Conservation (phyloP, 257 asterid species). For the Parsonsia alboflavescens region DNA sequence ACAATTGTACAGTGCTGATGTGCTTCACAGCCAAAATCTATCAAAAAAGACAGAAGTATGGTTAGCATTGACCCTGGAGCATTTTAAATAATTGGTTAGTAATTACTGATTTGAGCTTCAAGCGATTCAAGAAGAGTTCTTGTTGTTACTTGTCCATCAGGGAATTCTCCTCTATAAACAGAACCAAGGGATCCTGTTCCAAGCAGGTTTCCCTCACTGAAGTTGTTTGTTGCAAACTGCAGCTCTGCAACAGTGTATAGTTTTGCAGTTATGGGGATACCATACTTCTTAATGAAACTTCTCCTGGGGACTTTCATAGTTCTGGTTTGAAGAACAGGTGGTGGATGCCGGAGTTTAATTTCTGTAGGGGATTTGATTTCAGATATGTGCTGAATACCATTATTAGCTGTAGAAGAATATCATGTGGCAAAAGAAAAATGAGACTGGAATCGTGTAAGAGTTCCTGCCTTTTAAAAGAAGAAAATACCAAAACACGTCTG, state of each 20-base stretch:
- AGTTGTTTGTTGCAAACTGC: slow-evolving; percentile 76
- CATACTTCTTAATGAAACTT: slow-evolving; percentile 42
- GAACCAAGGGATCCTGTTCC: slow-evolving; percentile 93
- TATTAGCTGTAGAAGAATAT: slow-evolving; percentile 34
- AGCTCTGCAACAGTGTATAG: slow-evolving; percentile 64
- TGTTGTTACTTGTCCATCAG: slow-evolving; percentile 64
- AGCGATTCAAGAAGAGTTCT: not conserved
- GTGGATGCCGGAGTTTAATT: slow-evolving; percentile 55
- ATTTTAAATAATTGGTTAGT: not conserved
- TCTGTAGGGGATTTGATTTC: slow-evolving; percentile 49
- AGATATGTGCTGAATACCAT: slow-evolving; percentile 44
- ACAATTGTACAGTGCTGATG: slow-evolving; percentile 54
- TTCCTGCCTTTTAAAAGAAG: not conserved
- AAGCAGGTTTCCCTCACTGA: slow-evolving; percentile 56
- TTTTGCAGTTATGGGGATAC: slow-evolving; percentile 47
- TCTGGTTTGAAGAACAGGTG: slow-evolving; percentile 54
- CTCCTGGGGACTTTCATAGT: slow-evolving; percentile 41
- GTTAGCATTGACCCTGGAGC: slow-evolving; percentile 4
- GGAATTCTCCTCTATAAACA: slow-evolving; percentile 77
- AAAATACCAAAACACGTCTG: slow-evolving; percentile 1
- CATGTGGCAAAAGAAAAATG: slow-evolving; percentile 19
- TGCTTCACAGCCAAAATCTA: slow-evolving; percentile 77
- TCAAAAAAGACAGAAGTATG: slow-evolving; percentile 12
- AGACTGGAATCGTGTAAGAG: not conserved
- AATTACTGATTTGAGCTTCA: not conserved